Percentiles rank a stretch among this genome's conserved stretches.
These are phyloP conservation scores for Hawksworthiomyces lignivorus DNA, from an alignment of 2,329 filamentous ascomycete species.

Conservation along the genomic window DNA sequence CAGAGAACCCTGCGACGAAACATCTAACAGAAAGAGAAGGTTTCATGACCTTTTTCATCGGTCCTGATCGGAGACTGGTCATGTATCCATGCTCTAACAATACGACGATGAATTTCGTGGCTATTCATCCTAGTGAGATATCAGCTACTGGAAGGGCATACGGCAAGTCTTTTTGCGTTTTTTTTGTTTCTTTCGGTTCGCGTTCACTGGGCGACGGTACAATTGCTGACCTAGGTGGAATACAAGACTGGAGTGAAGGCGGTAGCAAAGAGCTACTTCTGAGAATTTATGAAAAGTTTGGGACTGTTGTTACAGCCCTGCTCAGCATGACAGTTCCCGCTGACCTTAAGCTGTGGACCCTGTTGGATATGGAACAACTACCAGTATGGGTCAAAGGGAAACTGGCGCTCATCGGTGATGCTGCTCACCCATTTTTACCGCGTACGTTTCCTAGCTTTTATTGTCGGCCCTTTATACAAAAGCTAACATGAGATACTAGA, in stretches of 20 bases:
- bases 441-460: no score
- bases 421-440: conserved; percentile 61
- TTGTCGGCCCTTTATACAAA: no score
- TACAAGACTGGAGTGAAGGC: conserved; percentile 33
- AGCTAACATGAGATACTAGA: no score
- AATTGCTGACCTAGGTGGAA: no score
- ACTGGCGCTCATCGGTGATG: conserved; percentile 56
- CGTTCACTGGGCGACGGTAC: no score
- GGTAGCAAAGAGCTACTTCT: conserved; percentile 30
- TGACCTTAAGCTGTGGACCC: conserved; percentile 47
- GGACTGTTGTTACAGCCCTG: conserved; percentile 30
- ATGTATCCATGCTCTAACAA: conserved; percentile 41
- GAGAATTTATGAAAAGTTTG: conserved; percentile 34
- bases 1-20: conserved; percentile 26
- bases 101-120: conserved; percentile 39
- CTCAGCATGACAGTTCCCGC: conserved; percentile 35
- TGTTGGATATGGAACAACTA: conserved; percentile 55
- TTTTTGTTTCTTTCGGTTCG: no score
- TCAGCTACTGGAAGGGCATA: no score
- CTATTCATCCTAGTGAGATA: conserved; percentile 41
- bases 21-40: conserved; percentile 23
- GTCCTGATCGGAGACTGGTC: conserved; percentile 33
- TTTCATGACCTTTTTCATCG: conserved; percentile 32
- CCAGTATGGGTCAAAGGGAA: conserved; percentile 45
- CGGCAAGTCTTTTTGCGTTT: no score